Base-by-base conservation (phyloP, 345 rosid genomes). In the Brassica rapa region DNA sequence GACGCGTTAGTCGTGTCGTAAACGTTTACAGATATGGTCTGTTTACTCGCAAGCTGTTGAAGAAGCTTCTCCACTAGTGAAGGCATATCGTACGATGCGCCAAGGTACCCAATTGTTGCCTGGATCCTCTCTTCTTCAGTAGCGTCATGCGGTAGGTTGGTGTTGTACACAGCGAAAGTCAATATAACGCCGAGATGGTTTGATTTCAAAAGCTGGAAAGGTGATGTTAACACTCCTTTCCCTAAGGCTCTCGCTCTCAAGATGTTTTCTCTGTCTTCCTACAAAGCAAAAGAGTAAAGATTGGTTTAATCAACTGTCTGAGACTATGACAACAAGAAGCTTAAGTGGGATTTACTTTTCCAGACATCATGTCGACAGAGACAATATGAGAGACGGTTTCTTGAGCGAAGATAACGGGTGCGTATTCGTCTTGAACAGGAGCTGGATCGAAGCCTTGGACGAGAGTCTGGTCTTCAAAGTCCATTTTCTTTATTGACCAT, bases 281-380 rank as follows among this genome's bases (percentile, higher is more conserved):
- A 70, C 51, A 83, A 25, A 10, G 46, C 41, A 35, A 76, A 72
- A 3, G 15, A n/a, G 24, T 32, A 8, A 35, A 23, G 37, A 33
- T 15, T 14, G 53, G 1, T 14, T 49, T 9, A 9, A 9, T 39
- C 46, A 49, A 6, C 2, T 35, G 41, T 35, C 11, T 35, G 10
- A 8, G 30, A 27, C 53, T 55, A 1, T 3, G 61, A 8, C 61
- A 56, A 21, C 1, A 46, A 14, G 5, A 2, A 57, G 62, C 0
- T 1, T 56, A 7, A 12, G 62, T 71, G 19, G 65, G 69, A 92
- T 9, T 39, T 9, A 39, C 98, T 91, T 88, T 87, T 77, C 98
- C 98, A 62, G 98, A 92, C 98, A 92, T 94, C 98, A 92, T 94
- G 82, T 94, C 98, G 35, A 94, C 90, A 3, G 97, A 94, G 71